Base-by-base conservation (phyloP, 2,329 filamentous ascomycete species). In the Cyphellophora attinorum region DNA sequence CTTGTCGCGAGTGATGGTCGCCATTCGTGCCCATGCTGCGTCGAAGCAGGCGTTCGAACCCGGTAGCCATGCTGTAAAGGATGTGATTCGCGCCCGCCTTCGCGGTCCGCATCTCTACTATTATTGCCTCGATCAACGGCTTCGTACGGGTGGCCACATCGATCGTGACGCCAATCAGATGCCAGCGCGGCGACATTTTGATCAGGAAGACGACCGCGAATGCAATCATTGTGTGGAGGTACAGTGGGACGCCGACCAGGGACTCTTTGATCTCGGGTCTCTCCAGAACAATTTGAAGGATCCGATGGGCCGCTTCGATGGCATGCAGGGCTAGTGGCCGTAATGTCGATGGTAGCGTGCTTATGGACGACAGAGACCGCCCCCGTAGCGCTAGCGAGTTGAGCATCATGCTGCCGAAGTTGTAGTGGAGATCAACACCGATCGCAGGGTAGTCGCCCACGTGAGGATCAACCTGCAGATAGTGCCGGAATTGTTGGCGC, bases 331-430 rank as follows among this genome's bases (percentile, higher is more conserved):
- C 61, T 2, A 49, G 31, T 4, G 46, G 42, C 5, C 42, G 42
- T 3, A 49, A 34, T 23, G 33, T 40, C 1, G 33, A 38, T 4
- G 46, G 46, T 5, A 49, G 42, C 3, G 56, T 59, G 42, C 62
- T 59, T 45, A 60, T 62, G 35, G 58, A 60, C 29, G 62, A 59
- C 48, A 64, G 57, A 10, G 60, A 62, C 0, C 59, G 59, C 0
- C 59, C 58, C 45, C 57, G 52, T 6, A 59, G 51, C 3, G 57
- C 57, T 15, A 62, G 55, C 5, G 58, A 62, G 42, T 70, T 67
- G 13, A 72, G 58, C 41, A 71, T 66, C 30, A 72, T 64, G 41
- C 67, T 68, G 14, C 65, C 67, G 35, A 72, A 68, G 41, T 71
- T 63, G 42, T 67, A 68, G 47, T 72, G 68, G 6, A 72, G 51